phyloP scores from a whole-genome alignment of 2,329 filamentous ascomycete genomes.

The Cladosporium sp. region DNA sequence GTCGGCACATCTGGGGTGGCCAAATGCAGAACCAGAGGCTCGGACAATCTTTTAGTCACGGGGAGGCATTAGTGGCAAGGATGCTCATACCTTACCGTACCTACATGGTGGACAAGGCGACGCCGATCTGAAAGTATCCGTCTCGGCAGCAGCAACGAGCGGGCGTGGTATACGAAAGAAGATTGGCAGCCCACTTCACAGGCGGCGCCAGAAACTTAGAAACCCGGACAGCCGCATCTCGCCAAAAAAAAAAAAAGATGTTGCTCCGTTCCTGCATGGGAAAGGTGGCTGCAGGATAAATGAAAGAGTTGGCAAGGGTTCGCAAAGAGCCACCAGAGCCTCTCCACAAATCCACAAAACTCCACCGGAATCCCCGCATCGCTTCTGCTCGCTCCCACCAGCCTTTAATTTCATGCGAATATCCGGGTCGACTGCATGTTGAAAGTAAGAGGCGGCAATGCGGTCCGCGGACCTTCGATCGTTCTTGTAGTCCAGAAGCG shows the following conservation, averaged over 20 bases:
- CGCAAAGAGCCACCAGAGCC: neutral
- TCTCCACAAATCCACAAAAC: neutral
- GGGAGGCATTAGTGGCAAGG: neutral
- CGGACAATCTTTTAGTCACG: neutral
- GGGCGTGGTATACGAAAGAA: neutral
- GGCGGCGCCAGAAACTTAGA: neutral
- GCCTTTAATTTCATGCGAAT: neutral
- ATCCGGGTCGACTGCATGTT: neutral
- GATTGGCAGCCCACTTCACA: neutral
- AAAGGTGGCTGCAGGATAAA: conserved; percentile 10
- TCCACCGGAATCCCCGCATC: conserved; percentile 1
- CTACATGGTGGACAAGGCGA: too few species aligned
- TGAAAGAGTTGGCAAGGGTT: neutral
- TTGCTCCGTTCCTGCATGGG: conserved; percentile 10
- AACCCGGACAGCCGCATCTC: neutral
- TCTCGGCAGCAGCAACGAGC: neutral
- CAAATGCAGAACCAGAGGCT: neutral
- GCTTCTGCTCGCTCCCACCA: conserved; percentile 2
- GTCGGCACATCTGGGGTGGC: neutral
- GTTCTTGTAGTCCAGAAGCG: neutral
- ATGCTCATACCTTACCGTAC: too few species aligned
- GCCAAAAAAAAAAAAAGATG: neutral
- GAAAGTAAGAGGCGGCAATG: neutral
- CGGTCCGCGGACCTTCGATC: neutral
- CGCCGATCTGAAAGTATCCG: neutral